Conservation (phyloP, 495 filamentous ascomycete species). For the Thermothielavioides terrestris region DNA sequence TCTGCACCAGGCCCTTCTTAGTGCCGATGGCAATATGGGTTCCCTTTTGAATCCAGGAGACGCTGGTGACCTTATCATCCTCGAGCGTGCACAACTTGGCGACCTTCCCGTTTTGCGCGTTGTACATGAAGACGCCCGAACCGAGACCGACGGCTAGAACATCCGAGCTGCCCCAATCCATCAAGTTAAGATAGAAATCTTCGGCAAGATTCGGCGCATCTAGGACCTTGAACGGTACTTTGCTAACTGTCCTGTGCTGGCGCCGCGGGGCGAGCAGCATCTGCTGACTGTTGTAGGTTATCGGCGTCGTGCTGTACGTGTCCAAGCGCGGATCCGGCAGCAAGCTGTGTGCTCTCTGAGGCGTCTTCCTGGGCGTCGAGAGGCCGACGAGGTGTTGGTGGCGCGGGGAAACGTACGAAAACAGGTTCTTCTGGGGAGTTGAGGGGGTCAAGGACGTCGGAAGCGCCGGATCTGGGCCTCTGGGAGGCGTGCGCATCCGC, state of each 20-base stretch:
- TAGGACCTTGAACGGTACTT: conserved; percentile 94
- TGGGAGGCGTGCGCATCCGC: conserved; percentile 65
- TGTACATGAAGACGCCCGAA: conserved; percentile 98
- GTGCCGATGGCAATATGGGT: conserved; percentile 94
- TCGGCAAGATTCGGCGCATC: conserved; percentile 94
- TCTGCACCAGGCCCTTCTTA: conserved; percentile 85
- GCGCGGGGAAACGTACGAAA: conserved; percentile 80
- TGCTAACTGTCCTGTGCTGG: conserved; percentile 78
- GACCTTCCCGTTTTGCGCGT: conserved; percentile 74
- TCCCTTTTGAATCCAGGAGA: conserved; percentile 95
- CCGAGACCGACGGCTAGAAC: conserved; percentile 86
- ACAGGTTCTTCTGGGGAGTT: conserved; percentile 94
- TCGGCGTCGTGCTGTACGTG: conserved; percentile 86
- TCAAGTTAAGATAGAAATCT: conserved; percentile 94
- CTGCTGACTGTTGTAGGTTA: conserved; percentile 79
- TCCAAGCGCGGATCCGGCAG: conserved; percentile 84
- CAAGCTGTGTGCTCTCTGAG: conserved; percentile 72
- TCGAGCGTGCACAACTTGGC: conserved; percentile 87
- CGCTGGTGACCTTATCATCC: conserved; percentile 91
- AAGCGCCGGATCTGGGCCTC: conserved; percentile 49
- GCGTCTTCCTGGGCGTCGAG: conserved; percentile 80
- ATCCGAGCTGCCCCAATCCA: conserved; percentile 97
- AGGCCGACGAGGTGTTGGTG: conserved; percentile 58
- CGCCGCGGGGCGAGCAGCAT: conserved; percentile 86
- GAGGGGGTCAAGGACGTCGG: conserved; percentile 62